A percentile compares a stretch with the other conserved stretches of the same genome.
phyloP scores from a whole-genome alignment of 78 protist species.

The Planoprotostelium fungivorum region DNA sequence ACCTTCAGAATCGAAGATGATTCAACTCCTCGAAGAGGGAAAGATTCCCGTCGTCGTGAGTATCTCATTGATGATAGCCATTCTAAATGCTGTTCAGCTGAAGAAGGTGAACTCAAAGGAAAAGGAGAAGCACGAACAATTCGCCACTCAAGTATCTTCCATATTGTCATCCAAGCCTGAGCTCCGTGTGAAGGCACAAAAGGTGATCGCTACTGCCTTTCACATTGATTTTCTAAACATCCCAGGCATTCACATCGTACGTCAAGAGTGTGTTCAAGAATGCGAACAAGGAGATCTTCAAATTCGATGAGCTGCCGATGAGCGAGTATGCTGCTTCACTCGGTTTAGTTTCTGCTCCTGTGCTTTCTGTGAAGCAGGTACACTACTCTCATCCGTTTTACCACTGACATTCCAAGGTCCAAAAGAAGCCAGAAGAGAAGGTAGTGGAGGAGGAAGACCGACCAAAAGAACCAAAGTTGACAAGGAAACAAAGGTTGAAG shows the following conservation, averaged over 20 bases:
- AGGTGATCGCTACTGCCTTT: not conserved
- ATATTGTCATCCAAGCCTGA: conserved; percentile 36
- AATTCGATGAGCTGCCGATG: conserved; percentile 14
- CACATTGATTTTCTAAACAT: not conserved
- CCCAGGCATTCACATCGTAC: conserved; percentile 40
- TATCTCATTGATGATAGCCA: not conserved
- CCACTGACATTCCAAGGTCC: not conserved
- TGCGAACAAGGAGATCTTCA: conserved; percentile 31
- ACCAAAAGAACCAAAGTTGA: conserved; percentile 2
- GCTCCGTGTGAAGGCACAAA: conserved; percentile 41
- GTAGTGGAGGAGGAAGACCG: conserved; percentile 17
- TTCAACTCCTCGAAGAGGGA: conserved; percentile 26
- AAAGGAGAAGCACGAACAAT: conserved; percentile 18
- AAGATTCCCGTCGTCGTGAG: conserved; percentile 10
- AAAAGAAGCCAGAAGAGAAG: conserved; percentile 18
- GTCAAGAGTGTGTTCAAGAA: conserved; percentile 26
- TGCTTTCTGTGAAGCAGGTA: not conserved
- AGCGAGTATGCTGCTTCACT: conserved; percentile 18
- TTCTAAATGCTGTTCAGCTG: not conserved
- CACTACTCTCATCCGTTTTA: not conserved
- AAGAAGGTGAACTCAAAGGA: conserved; percentile 12
- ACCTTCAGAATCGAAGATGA: conserved; percentile 35
- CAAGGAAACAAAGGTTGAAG: not conserved
- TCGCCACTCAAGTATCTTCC: conserved; percentile 4
- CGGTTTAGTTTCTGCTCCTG: conserved; percentile 42